These are phyloP conservation scores for Pseudotsuga menziesii DNA, from an alignment of 75 land plant genomes.

Conservation along the genomic window DNA sequence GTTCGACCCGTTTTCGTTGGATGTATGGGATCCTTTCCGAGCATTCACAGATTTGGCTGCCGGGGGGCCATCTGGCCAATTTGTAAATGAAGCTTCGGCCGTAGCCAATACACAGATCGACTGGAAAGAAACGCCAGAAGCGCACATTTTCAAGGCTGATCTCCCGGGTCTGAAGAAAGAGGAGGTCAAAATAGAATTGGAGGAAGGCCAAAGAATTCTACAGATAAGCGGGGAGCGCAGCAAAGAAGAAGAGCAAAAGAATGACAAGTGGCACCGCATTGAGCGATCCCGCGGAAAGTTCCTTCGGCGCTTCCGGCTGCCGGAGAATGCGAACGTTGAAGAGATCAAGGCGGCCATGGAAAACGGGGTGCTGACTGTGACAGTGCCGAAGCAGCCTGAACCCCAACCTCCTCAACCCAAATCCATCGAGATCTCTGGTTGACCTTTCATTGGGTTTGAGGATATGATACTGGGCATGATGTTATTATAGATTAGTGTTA, in stretches of 20 bases:
- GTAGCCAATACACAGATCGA: slow-evolving; percentile 34
- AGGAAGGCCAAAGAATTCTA: slow-evolving; percentile 22
- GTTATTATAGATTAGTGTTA: too few species aligned
- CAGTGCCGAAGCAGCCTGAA: slow-evolving; percentile 19
- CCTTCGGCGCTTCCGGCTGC: slow-evolving; percentile 31
- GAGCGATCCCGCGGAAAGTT: slow-evolving; percentile 31
- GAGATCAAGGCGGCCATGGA: slow-evolving; percentile 18
- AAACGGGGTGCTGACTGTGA: slow-evolving; percentile 32
- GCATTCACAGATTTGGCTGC: slow-evolving; percentile 16
- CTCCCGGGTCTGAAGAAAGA: slow-evolving; percentile 31
- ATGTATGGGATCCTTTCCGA: slow-evolving; percentile 38
- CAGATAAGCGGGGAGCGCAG: slow-evolving; percentile 31
- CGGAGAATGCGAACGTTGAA: slow-evolving; percentile 26
- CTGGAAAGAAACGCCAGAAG: slow-evolving; percentile 47
- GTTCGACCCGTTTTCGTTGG: slow-evolving; percentile 22
- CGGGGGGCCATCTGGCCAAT: not conserved
- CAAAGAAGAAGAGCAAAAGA: slow-evolving; percentile 16
- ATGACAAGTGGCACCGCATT: slow-evolving; percentile 27
- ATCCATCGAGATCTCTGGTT: slow-evolving; percentile 16
- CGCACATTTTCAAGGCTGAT: slow-evolving; percentile 46
- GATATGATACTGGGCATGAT: too few species aligned
- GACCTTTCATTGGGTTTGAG: too few species aligned
- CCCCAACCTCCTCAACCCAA: not conserved
- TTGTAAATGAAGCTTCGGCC: slow-evolving; percentile 17
- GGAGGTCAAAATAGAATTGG: slow-evolving; percentile 31